Evolutionary conservation across 2,329 filamentous ascomycete species (phyloP), one percentile per base, ranked within the genome.

Genomic region (Arthrobotrys megalospora): DNA sequence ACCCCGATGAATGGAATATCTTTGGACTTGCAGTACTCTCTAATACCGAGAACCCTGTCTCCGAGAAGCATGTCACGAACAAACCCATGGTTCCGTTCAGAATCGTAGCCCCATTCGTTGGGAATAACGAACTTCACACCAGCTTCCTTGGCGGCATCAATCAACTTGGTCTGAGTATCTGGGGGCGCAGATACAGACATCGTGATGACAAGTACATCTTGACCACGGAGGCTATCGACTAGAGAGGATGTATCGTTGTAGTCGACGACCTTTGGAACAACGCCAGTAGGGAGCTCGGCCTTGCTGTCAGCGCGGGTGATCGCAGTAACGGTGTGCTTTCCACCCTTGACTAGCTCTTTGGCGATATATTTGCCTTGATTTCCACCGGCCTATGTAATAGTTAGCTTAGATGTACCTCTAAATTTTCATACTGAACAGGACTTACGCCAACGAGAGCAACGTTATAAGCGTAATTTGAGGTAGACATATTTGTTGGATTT

Each of bases 191-290:
- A 79, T 0, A 83, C 81, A 10, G 85, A 79, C 75, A 91, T 82
- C 8, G 88, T 89, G 67, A 90, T 89, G 80, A 90, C 84, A 2
- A 91, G 84, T 43, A 86, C 86, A n/a, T 91, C 86, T 76, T 90
- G 88, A 72, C 85, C 88, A 34, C 83, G 81, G 1, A 91, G 85
- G 1, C 88, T 88, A 0, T 82, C 81, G 0, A 88, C 84, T 7
- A 91, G 81, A 0, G 86, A 84, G 0, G 82, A 80, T 28, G 85
- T 81, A 55, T 86, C 83, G 45, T 84, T 82, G 79, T 88, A 88
- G 81, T 87, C 85, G 16, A 90, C 84, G 1, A 80, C 66, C 45
- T 83, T 84, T 21, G 85, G 81, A 1, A 83, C 83, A 34, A 88
- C 84, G 12, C 87, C 86, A 0, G 84, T 79, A 1, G 88, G 87